A percentile compares a stretch with the other conserved stretches of the same genome.
Evolutionary conservation across 2,329 filamentous ascomycete species (phyloP).

Genomic region (Phaeosphaeriaceae sp.): DNA sequence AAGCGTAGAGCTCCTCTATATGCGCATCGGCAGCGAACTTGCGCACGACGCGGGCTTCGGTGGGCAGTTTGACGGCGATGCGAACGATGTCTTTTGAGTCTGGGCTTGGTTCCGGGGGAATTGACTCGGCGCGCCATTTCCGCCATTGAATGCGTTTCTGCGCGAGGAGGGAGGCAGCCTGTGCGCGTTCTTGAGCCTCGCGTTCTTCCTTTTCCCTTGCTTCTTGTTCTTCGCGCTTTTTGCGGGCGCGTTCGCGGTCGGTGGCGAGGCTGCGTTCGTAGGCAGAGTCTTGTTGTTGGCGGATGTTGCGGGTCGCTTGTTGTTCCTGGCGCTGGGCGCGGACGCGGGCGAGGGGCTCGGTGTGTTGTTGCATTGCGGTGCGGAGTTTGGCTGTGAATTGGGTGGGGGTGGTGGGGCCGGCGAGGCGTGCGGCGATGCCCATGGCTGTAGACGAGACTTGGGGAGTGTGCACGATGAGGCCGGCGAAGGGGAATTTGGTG

Average conservation of each 20-base stretch:
- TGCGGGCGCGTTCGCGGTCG: conserved; percentile 82
- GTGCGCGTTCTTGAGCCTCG: conserved; percentile 65
- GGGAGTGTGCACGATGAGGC: conserved; percentile 85
- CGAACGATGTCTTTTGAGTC: conserved; percentile 74
- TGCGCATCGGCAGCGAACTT: conserved; percentile 72
- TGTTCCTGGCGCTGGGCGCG: conserved; percentile 80
- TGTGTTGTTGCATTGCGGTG: conserved; percentile 74
- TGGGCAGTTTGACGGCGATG: conserved; percentile 43
- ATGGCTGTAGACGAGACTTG: conserved; percentile 84
- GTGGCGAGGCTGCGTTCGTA: conserved; percentile 91
- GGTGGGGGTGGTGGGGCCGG: conserved; percentile 71
- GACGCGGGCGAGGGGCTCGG: conserved; percentile 74
- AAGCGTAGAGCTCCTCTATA: conserved; percentile 91
- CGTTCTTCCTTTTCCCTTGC: conserved; percentile 70
- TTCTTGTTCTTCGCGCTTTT: conserved; percentile 77
- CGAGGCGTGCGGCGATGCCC: conserved; percentile 82
- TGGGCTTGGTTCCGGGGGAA: conserved; percentile 71
- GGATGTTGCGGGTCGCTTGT: conserved; percentile 77
- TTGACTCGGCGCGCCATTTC: conserved; percentile 73
- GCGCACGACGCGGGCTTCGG: conserved; percentile 76
- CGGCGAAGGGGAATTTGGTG: conserved; percentile 91
- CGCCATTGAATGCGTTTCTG: conserved; percentile 74
- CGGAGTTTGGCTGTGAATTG: conserved; percentile 80
- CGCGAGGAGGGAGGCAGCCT: conserved; percentile 64
- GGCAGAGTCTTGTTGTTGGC: conserved; percentile 89